Evolutionary conservation across 305 asterid genomes (phyloP).

Genomic region (Fraxinus latifolia): DNA sequence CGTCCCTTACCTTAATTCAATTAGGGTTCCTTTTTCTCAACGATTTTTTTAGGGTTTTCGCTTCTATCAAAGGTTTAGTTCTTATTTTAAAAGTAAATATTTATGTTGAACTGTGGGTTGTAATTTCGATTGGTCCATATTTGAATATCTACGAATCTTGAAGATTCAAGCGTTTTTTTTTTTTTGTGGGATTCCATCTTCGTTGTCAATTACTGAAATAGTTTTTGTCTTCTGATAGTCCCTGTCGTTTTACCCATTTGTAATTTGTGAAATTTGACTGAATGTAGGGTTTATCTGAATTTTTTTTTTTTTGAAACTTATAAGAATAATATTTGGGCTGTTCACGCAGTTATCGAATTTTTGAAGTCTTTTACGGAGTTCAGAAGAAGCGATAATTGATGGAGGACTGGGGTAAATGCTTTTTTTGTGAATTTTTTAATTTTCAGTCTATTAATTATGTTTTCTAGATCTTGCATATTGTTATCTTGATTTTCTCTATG

Average conservation of each 20-base stretch:
- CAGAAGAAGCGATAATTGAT: conserved; percentile 35
- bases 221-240: background rate
- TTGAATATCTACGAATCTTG: background rate
- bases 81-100: conserved; percentile 8
- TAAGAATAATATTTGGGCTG: background rate
- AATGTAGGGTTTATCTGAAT: background rate
- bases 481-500: background rate
- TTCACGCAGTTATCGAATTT: conserved; percentile 22
- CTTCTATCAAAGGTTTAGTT: conserved; percentile 24
- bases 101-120: background rate
- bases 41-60: conserved; percentile 12
- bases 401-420: conserved; percentile 83
- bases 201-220: background rate
- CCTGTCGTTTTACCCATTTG: background rate
- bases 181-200: background rate
- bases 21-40: background rate
- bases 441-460: background rate
- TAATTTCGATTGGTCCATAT: background rate
- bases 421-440: background rate
- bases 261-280: background rate
- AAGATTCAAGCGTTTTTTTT: background rate
- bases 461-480: background rate
- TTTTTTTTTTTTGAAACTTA: background rate
- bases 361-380: conserved; percentile 25
- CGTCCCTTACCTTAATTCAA: background rate